Base-by-base conservation (phyloP, 805 yeast species). In the Candida ovalis region DNA sequence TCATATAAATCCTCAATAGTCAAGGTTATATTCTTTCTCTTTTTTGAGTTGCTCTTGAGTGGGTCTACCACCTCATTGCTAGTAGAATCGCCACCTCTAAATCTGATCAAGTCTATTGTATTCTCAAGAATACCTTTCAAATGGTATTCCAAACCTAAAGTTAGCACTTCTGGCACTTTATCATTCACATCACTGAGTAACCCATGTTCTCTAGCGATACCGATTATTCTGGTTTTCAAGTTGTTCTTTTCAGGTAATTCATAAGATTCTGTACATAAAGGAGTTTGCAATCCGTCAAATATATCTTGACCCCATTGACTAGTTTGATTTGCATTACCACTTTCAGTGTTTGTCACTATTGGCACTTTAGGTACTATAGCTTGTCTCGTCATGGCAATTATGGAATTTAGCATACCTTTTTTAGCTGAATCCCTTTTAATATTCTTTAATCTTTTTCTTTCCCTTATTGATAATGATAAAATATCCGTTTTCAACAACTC, bases 301-400 rank as follows among this genome's bases (percentile, higher is more conserved):
- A 94, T 88, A 61, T 94, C 98, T 64, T 91, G 96, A 21, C 95
- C 88, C 92, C 97, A 90, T 56, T 85, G 85, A 27, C 82, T 77
- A 30, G 88, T 77, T 55, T 78, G 80, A 17, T 61, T 66, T 13
- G 56, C 32, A 30, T 33, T 35, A 5, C 42, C 47, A 23, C 48
- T 51, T 21, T 51, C 57, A 42, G 35, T 45, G 45, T 48, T 79
- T 47, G 76, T 77, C 36, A 78, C 82, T 61, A 84, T 81, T 3
- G 99, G 99, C 21, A 92, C 82, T 58, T 86, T 87, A 1, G 98
- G 97, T 43, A 85, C 73, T 61, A 82, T 69, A 0, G 88, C 79
- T 59, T 86, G 85, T 63, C 92, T 74, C 1, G 88, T 83, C 59
- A 83, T 75, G 1, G 88, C 77, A 45, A 85, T 77, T 1, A 81